Percentiles rank a stretch among this genome's conserved stretches.
phyloP scores from a whole-genome alignment of 2,329 filamentous ascomycete genomes.

The Domatiomyces catenatus region DNA sequence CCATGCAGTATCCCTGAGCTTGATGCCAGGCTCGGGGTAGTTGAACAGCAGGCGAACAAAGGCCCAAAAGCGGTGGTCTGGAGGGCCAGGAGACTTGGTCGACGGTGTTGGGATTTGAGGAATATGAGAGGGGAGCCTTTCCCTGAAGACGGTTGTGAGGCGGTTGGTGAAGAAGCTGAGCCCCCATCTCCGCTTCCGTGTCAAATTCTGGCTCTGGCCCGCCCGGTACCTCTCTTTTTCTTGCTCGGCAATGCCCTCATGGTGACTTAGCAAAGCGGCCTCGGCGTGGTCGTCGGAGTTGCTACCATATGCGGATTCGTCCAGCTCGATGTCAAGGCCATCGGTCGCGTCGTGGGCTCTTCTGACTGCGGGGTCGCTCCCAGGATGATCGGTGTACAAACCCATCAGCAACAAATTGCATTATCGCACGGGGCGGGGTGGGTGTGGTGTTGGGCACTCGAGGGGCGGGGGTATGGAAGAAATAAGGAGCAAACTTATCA shows the following conservation, averaged over 20 bases:
- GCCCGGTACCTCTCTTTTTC: background rate
- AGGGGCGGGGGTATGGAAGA: no score
- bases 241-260: background rate
- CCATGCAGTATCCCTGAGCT: slow-evolving; percentile 5
- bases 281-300: background rate
- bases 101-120: background rate
- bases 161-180: background rate
- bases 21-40: background rate
- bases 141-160: background rate
- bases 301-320: background rate
- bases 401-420: background rate
- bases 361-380: background rate
- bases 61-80: background rate
- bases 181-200: background rate
- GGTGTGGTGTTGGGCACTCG: background rate
- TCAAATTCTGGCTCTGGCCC: background rate
- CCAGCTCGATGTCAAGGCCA: background rate
- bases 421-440: background rate
- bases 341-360: background rate
- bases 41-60: background rate
- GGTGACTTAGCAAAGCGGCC: background rate
- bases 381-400: background rate
- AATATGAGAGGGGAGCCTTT: background rate
- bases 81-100: background rate
- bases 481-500: background rate